Evolutionary conservation across 2,329 filamentous ascomycete species (phyloP).

Genomic region (Paraconiothyrium sp.): DNA sequence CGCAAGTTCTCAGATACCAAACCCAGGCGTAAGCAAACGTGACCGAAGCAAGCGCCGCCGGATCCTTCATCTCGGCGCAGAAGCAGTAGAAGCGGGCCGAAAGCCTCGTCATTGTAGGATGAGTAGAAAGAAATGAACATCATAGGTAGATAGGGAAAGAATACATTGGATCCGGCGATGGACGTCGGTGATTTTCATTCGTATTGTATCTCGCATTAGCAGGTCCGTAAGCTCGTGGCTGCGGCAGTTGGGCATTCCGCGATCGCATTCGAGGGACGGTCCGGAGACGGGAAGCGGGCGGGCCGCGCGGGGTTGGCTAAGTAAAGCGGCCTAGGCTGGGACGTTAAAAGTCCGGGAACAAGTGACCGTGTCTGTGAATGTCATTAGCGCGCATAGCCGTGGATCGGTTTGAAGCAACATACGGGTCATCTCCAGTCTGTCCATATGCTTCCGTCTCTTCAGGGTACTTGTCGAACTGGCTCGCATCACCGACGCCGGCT

Average conservation of each 20-base stretch:
- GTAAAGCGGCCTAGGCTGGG: slow-evolving; percentile 9
- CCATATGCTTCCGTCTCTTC: slow-evolving; percentile 97
- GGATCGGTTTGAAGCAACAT: slow-evolving; percentile 57
- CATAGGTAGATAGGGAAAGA: slow-evolving; percentile 14
- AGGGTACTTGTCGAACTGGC: slow-evolving; percentile 97
- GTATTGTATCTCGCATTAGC: slow-evolving; percentile 10
- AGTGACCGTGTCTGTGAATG: slow-evolving; percentile 29
- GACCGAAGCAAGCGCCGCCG: slow-evolving; percentile 2
- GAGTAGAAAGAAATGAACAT: slow-evolving; percentile 1
- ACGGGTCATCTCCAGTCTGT: slow-evolving; percentile 81
- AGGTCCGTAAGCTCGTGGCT: slow-evolving; percentile 11
- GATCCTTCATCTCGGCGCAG: slow-evolving; percentile 8
- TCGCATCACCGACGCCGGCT: slow-evolving; percentile 92
- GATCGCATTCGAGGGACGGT: slow-evolving; percentile 6
- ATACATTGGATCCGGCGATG: slow-evolving; percentile 9
- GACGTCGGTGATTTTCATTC: slow-evolving; percentile 5
- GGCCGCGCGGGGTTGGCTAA: slow-evolving; percentile 5
- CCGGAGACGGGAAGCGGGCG: slow-evolving; percentile 2
- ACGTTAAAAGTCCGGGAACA: slow-evolving; percentile 34
- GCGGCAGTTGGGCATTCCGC: background rate
- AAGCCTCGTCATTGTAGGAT: slow-evolving; percentile 8
- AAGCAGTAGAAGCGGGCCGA: slow-evolving; percentile 1
- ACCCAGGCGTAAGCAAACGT: background rate
- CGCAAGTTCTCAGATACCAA: background rate
- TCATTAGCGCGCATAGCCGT: slow-evolving; percentile 9